Conservation (phyloP, 345 rosid genomes). For the Acer campestre region DNA sequence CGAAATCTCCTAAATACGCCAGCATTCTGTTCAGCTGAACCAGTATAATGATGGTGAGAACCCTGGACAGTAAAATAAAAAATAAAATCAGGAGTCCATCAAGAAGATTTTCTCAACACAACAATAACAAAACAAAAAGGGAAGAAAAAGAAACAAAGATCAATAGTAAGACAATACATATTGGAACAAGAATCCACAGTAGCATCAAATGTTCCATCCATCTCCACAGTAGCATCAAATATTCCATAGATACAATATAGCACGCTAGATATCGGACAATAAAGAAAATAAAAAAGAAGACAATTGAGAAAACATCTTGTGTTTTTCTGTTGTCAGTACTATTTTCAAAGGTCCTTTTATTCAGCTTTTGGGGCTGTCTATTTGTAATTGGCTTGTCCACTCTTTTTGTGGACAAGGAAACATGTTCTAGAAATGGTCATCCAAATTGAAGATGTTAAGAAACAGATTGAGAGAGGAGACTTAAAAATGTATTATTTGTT, state of each 20-base stretch:
- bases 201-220: constrained; percentile 1
- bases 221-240: too few relatives aligned
- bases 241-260: not conserved
- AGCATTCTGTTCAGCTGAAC: constrained; percentile 57
- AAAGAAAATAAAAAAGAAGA: not conserved
- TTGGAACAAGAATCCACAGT: not conserved
- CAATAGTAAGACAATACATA: not conserved
- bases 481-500: too few relatives aligned
- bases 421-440: not conserved
- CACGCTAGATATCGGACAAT: not conserved
- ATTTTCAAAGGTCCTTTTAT: too few relatives aligned
- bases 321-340: not conserved
- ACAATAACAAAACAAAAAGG: not conserved
- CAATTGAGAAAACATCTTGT: not conserved
- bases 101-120: constrained; percentile 1
- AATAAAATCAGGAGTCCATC: constrained; percentile 10
- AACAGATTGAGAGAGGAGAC: not conserved
- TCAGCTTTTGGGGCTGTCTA: not conserved
- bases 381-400: too few relatives aligned
- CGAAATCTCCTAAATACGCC: constrained; percentile 85
- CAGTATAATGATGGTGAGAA: constrained; percentile 54
- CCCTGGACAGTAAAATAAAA: constrained; percentile 43
- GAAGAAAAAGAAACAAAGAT: not conserved
- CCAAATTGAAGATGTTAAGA: not conserved
- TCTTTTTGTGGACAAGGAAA: not conserved